Base-by-base conservation (phyloP, 805 yeast species). In the Starmera quercuum region DNA sequence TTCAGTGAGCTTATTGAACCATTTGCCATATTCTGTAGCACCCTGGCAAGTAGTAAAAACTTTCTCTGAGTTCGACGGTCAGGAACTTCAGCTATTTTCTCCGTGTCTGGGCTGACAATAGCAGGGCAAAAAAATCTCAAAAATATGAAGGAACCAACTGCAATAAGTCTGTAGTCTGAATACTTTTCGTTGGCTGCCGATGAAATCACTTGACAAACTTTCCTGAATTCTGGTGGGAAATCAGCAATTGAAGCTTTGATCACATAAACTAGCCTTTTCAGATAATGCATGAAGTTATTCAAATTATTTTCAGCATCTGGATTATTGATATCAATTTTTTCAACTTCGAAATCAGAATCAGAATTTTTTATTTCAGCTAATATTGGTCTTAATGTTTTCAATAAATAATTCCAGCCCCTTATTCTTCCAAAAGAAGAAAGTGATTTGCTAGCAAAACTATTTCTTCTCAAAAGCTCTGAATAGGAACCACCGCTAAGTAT, bases 101-200 rank as follows among this genome's bases (percentile, higher is more conserved):
- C 66, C 13, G 63, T 39, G 37, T 84, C 95, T 0, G 97, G 97
- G 22, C 86, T 77, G 11, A 88, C 88, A 45, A 88, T 78, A 0
- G 95, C 95, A 10, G 97, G 97, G 52, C 94, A 83, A 39, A 82
- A 68, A 41, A 81, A 75, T 36, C 95, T 62, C 44, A 90, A 63
- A 49, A 90, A 88, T 35, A 90, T 64, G 52, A 83, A 90, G 0
- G 95, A 87, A 0, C 96, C 95, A 19, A 86, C 81, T 1, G 94
- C 86, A 26, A 77, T 65, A 25, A 71, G 64, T 29, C 79, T 70
- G 26, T 80, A 81, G 26, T 73, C 77, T 1, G 83, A 83, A 45
- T 81, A 81, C 43, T 74, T 75, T n/a, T 59, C 56, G 20, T 68
- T 59, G 34, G 84, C 76, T 35, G 78, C 63, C 26, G 60, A 52